These are phyloP conservation scores for Lipomyces yamanashiensis DNA, from an alignment of 805 yeast species.

Conservation along the genomic window DNA sequence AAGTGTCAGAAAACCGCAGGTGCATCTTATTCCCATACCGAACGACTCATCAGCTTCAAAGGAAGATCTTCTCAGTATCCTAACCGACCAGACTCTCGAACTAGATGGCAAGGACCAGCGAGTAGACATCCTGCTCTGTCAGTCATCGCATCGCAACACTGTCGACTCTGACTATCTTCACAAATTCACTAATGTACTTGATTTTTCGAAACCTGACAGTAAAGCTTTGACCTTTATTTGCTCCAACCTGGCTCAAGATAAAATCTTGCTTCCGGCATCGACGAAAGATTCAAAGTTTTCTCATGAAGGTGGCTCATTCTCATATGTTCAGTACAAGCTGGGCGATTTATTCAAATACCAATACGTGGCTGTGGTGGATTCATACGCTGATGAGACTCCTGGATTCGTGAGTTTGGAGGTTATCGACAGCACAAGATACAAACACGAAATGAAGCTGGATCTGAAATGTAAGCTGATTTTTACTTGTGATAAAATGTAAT, in stretches of 20 bases:
- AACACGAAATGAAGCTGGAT: slow-evolving; percentile 24
- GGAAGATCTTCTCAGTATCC: slow-evolving; percentile 36
- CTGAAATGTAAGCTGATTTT: slow-evolving; percentile 3
- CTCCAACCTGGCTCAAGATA: slow-evolving; percentile 50
- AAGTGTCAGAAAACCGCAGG: slow-evolving; percentile 24
- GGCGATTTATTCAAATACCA: slow-evolving; percentile 53
- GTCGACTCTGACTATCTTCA: slow-evolving; percentile 6
- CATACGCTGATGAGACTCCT: slow-evolving; percentile 35
- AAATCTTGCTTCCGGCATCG: slow-evolving; percentile 58
- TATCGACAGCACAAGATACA: slow-evolving; percentile 40
- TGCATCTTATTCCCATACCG: slow-evolving; percentile 38
- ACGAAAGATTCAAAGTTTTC: slow-evolving; percentile 49
- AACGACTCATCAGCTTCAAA: slow-evolving; percentile 20
- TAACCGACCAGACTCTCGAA: slow-evolving; percentile 39
- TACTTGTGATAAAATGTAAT: neutral
- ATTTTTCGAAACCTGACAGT: slow-evolving; percentile 24
- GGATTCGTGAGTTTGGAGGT: slow-evolving; percentile 41
- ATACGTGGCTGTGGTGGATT: slow-evolving; percentile 55
- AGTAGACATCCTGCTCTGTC: slow-evolving; percentile 39
- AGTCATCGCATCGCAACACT: slow-evolving; percentile 30
- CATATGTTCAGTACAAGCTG: slow-evolving; percentile 52
- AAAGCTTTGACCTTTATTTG: slow-evolving; percentile 46
- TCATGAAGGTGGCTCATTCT: slow-evolving; percentile 56
- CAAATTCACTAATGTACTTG: slow-evolving; percentile 30
- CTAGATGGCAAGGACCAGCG: slow-evolving; percentile 35